Evolutionary conservation across 2,329 filamentous ascomycete genomes (phyloP), one percentile per base, ranked within the genome.

Genomic region (Colletotrichum orbiculare): DNA sequence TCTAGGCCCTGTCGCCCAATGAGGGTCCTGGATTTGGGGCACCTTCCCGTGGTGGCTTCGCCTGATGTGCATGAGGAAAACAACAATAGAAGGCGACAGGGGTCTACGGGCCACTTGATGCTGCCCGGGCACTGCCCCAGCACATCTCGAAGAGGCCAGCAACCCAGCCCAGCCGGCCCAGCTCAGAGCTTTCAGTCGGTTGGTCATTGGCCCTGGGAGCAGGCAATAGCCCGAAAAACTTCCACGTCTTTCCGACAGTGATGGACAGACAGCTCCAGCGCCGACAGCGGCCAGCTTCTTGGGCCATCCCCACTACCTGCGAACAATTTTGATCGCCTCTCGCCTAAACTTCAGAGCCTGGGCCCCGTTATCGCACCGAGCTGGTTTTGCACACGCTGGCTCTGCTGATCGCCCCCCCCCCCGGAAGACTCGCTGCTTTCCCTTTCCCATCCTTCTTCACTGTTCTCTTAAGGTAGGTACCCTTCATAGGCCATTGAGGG

Each of bases 361-460:
- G 12, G 15, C 52, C 61, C 62, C 62, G 62, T 65, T 65, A 65
- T 65, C 62, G 62, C 62, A 62, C 25, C 25, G 25, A 25, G 49
- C 49, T 37, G 11, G 34, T 38, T 45, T 12, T 45, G 15, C 50
- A n/a, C 37, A 34, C 12, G 39, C 17, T 34, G 25, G 41, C 15
- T 25, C 10, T 56, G 54, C 46, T 25, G 35, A 17, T 37, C n/a
- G 4, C 13, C 39, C 39, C 25, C 38, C 38, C 38, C 2, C 38
- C 38, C 9, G 13, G 38, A 6, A 41, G 38, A 13, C 38, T 41
- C 13, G 38, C 38, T 41, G 9, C 9, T 13, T 13, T 9, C 6
- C 38, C 9, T 41, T 17, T 17, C 43, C 43, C 43, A 17, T 46
- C 8, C n/a, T 17, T 15, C 43, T 3, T 17, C 17, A 17, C 17